phyloP scores from a whole-genome alignment of 768 basidiomycete species.

The Tricholomella constricta region DNA sequence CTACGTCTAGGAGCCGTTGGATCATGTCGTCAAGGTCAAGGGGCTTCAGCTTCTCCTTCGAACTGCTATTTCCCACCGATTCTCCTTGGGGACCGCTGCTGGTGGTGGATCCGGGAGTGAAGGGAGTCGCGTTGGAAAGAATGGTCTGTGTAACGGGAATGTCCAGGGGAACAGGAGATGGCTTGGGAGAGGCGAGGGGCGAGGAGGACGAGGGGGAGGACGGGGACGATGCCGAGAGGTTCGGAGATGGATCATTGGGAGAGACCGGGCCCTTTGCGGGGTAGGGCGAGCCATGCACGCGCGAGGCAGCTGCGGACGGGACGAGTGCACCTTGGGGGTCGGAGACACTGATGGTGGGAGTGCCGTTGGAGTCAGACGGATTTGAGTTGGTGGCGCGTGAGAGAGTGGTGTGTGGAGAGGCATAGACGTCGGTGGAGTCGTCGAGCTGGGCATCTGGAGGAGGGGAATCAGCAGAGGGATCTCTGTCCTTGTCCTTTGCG shows the following conservation, averaged over 20 bases:
- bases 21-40: conserved; percentile 99
- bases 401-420: conserved; percentile 41
- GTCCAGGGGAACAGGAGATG: conserved; percentile 61
- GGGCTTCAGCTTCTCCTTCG: conserved; percentile 63
- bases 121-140: conserved; percentile 65
- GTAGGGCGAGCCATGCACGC: conserved; percentile 40
- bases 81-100: conserved; percentile 43
- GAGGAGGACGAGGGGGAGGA: conserved; percentile 37
- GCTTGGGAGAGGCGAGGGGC: conserved; percentile 42
- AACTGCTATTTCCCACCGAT: conserved; percentile 41
- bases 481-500: conserved; percentile 69
- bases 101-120: conserved; percentile 53
- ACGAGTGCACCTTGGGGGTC: conserved; percentile 40
- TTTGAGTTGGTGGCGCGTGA: conserved; percentile 46
- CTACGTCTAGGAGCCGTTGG: conserved; percentile 90
- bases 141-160: conserved; percentile 85
- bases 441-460: conserved; percentile 43
- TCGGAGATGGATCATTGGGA: conserved; percentile 35
- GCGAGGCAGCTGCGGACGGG: conserved; percentile 22
- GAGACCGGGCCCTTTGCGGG: conserved; percentile 29
- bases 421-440: conserved; percentile 33
- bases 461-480: conserved; percentile 38
- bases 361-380: conserved; percentile 48
- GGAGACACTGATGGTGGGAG: conserved; percentile 45
- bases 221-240: conserved; percentile 38